A percentile compares a stretch with the other conserved stretches of the same genome.
These are phyloP conservation scores for Hawksworthiomyces lignivorus DNA, from an alignment of 2,329 filamentous ascomycete genomes.

Conservation along the genomic window DNA sequence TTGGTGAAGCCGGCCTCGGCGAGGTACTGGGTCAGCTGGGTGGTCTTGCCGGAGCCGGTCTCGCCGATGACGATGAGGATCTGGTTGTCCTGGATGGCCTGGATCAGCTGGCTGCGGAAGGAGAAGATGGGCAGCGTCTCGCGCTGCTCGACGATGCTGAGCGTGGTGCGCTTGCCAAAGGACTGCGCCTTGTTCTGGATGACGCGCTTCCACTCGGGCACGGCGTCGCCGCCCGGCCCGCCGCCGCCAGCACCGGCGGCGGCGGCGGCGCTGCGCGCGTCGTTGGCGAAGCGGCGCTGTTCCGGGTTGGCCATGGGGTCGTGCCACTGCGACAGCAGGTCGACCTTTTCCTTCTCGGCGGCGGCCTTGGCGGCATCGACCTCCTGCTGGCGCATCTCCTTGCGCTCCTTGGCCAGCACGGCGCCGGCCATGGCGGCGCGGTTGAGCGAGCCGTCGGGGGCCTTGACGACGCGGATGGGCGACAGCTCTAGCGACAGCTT, in stretches of 20 bases:
- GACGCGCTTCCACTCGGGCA: conserved; percentile 89
- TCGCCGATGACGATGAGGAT: conserved; percentile 94
- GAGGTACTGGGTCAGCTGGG: conserved; percentile 89
- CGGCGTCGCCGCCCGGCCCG: conserved; percentile 38
- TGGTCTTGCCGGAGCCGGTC: conserved; percentile 95
- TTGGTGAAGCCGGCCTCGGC: conserved; percentile 88
- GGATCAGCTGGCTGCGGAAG: conserved; percentile 79
- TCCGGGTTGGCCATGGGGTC: conserved; percentile 90
- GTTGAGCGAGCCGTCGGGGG: conserved; percentile 96
- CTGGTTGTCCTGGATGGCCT: conserved; percentile 82
- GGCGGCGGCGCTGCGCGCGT: conserved; percentile 61
- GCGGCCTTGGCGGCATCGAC: conserved; percentile 69
- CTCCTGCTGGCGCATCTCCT: conserved; percentile 84
- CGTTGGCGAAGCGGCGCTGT: conserved; percentile 80
- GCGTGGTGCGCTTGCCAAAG: conserved; percentile 75
- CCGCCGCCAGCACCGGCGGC: conserved; percentile 19
- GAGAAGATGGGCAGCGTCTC: conserved; percentile 83
- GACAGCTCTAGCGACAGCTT: conserved; percentile 93
- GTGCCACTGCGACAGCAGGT: conserved; percentile 87
- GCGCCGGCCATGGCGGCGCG: conserved; percentile 92
- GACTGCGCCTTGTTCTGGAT: conserved; percentile 72
- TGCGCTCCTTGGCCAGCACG: conserved; percentile 77
- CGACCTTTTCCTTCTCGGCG: conserved; percentile 73
- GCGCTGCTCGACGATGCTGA: conserved; percentile 93
- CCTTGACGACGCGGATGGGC: conserved; percentile 93